phyloP scores from a whole-genome alignment of 768 basidiomycete genomes.

The Suillus ampliporus region DNA sequence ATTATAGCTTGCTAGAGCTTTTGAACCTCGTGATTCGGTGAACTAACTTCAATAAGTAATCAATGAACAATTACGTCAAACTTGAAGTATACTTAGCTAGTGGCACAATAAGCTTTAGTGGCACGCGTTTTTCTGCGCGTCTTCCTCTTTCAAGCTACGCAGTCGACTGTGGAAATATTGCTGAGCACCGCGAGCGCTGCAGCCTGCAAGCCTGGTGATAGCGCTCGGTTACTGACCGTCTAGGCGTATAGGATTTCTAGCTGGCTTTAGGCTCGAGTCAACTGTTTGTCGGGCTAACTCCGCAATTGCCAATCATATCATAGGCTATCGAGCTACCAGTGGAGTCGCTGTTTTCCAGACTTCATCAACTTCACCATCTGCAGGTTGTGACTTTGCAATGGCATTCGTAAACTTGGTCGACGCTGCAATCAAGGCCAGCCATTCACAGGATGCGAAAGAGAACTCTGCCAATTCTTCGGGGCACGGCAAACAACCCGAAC shows the following conservation, averaged over 20 bases:
- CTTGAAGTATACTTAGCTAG: too few species aligned
- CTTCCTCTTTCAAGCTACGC: background rate
- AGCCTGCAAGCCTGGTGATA: background rate
- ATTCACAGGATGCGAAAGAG: slow-evolving; percentile 8
- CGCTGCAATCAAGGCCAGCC: slow-evolving; percentile 10
- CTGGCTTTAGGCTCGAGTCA: background rate
- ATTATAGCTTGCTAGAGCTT: too few species aligned
- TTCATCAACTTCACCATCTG: background rate
- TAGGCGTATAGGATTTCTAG: background rate
- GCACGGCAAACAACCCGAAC: background rate
- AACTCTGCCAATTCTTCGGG: background rate
- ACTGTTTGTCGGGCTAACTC: too few species aligned
- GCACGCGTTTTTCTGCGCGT: too few species aligned
- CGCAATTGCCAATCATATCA: background rate
- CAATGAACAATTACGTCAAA: too few species aligned
- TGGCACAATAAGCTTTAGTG: too few species aligned
- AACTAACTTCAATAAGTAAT: too few species aligned
- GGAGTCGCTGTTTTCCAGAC: background rate
- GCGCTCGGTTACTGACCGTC: too few species aligned
- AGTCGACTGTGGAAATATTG: background rate
- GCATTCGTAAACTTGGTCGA: slow-evolving; percentile 18
- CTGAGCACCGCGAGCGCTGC: background rate
- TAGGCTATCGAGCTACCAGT: background rate
- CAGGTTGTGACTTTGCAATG: background rate
- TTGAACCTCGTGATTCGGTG: too few species aligned